Base-by-base conservation (phyloP, 2,329 filamentous ascomycete species). In the Chaetothyriales sp. region DNA sequence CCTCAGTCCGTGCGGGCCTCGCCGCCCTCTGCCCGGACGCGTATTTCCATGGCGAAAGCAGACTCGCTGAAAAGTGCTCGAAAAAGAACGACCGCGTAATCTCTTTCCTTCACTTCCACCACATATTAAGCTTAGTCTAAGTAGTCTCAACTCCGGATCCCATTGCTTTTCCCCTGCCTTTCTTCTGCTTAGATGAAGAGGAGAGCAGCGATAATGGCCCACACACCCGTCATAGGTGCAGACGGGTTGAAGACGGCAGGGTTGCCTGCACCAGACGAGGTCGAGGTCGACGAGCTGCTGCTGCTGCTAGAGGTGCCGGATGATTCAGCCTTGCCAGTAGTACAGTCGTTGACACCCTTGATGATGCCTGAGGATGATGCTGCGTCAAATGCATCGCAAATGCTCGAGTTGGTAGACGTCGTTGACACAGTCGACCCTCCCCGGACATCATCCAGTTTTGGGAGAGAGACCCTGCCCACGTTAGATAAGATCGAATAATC, bases 381-480 rank as follows among this genome's bases (percentile, higher is more conserved):
- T 56, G 73, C 63, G 53, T 78, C 66, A 66, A 85, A 78, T 29
- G 65, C 59, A 49, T 69, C 65, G 74, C 85, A 80, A 52, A 67
- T 63, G 53, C 86, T 81, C 56, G 83, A 74, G 54, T 74, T 76
- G 22, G 50, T 53, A 18, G 54, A 59, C 46, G 82, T 85, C 60
- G 77, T 82, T 62, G 81, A 74, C 60, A 86, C 72, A 63, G 83
- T 82, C 67, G 87, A 85, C 55, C 78, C 79, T 69, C 86, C 86
- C 64, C 77, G 76, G 60, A 89, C 85, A 58, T 82, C 76, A 54
- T 76, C 70, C 22, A 90, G 74, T 40, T 70, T 65, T 55, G 86
- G 83, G 50, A 95, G 77, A 37, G 75, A 65, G 60, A 92, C 81
- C 54, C 88, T 94, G 61, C 1, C 51, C 43, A 19, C 5, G 49